Evolutionary conservation across 2,329 filamentous ascomycete genomes (phyloP).

Genomic region (Aspergillus nomiae): DNA sequence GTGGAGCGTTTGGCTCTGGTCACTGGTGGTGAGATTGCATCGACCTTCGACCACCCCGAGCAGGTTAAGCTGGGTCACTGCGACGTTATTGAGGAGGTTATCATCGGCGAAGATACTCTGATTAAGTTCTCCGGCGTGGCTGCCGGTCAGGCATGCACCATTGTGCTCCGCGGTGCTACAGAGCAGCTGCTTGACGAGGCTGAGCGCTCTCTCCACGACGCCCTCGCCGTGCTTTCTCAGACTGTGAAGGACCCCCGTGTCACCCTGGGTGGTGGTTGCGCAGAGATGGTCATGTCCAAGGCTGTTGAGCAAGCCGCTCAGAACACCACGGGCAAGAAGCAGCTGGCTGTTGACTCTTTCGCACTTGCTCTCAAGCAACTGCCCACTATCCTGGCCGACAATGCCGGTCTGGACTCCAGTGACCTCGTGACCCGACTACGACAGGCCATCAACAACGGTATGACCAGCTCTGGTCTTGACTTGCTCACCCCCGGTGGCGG

Average conservation of each 20-base stretch:
- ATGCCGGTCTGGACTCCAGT: conserved; percentile 92
- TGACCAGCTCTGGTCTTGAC: conserved; percentile 90
- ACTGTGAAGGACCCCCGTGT: conserved; percentile 93
- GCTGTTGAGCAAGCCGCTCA: conserved; percentile 92
- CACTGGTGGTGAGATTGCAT: conserved; percentile 95
- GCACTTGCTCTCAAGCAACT: conserved; percentile 86
- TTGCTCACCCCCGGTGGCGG: conserved; percentile 86
- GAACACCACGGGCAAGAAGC: conserved; percentile 95
- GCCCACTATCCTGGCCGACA: conserved; percentile 95
- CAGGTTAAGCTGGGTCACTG: conserved; percentile 95
- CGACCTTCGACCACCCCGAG: conserved; percentile 96
- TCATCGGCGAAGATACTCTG: conserved; percentile 95
- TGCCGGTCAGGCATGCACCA: conserved; percentile 91
- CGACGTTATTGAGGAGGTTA: conserved; percentile 94
- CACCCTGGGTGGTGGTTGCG: conserved; percentile 91
- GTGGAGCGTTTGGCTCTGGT: conserved; percentile 94
- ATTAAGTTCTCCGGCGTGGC: conserved; percentile 98
- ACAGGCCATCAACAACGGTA: conserved; percentile 91
- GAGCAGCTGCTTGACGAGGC: conserved; percentile 97
- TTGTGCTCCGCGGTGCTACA: conserved; percentile 92
- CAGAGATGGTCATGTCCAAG: conserved; percentile 99
- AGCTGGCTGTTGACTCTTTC: conserved; percentile 88
- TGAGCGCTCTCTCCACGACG: conserved; percentile 93
- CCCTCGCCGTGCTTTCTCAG: conserved; percentile 92
- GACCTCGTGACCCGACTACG: conserved; percentile 89